Evolutionary conservation across 352 stramenopile species (phyloP).

Genomic region (Phytopythium ostracodes): DNA sequence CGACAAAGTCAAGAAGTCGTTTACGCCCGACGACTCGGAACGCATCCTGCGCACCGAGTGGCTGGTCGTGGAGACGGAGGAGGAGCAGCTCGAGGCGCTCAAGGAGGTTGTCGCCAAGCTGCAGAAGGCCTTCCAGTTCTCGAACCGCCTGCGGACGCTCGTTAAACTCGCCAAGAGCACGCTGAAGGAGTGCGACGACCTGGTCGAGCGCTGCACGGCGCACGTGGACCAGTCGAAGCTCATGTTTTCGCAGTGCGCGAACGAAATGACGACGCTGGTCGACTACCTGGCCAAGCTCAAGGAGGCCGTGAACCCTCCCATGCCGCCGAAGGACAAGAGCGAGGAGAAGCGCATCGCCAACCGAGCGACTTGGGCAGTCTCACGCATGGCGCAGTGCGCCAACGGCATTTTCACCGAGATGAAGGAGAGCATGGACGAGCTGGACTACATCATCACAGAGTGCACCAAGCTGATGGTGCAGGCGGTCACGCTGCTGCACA

Average conservation of each 20-base stretch:
- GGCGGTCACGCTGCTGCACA: slow-evolving; percentile 81
- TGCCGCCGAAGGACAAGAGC: slow-evolving; percentile 56
- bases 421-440: slow-evolving; percentile 65
- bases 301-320: slow-evolving; percentile 47
- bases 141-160: slow-evolving; percentile 54
- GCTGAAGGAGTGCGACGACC: slow-evolving; percentile 56
- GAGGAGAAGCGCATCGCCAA: slow-evolving; percentile 67
- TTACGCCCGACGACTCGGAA: slow-evolving; percentile 70
- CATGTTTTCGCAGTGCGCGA: slow-evolving; percentile 77
- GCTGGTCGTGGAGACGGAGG: slow-evolving; percentile 78
- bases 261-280: slow-evolving; percentile 68
- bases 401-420: slow-evolving; percentile 69
- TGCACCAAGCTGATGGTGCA: slow-evolving; percentile 86
- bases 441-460: slow-evolving; percentile 77
- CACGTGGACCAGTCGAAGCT: slow-evolving; percentile 78
- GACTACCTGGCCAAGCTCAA: slow-evolving; percentile 80
- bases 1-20: slow-evolving; percentile 61
- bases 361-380: slow-evolving; percentile 72
- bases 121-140: slow-evolving; percentile 82
- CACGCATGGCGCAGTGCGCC: slow-evolving; percentile 65
- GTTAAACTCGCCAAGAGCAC: slow-evolving; percentile 70
- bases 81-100: slow-evolving; percentile 59
- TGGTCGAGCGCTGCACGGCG: slow-evolving; percentile 64
- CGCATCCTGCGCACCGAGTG: slow-evolving; percentile 64
- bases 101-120: slow-evolving; percentile 60